Base-by-base conservation (phyloP, 345 rosid genomes). In the Rhodamnia rubescens region DNA sequence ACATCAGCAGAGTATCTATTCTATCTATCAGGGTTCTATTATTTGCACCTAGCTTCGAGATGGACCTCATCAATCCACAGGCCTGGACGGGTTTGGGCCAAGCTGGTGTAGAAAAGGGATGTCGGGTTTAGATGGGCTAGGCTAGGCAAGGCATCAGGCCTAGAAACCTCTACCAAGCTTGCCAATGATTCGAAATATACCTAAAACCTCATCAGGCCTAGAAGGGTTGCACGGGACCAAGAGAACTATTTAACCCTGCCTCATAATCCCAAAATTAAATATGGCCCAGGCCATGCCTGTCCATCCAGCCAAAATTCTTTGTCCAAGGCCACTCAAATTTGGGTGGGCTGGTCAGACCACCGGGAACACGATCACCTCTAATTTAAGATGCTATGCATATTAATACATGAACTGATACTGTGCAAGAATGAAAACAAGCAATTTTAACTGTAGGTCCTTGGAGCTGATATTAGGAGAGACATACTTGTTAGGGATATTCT, bases 401-500 rank as follows among this genome's bases (percentile, higher is more conserved):
- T 69, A 32, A 36, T 32, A 22, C 78, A 69, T 18, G 24, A 64
- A 69, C 9, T 16, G 12, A 32, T 69, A 18, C 78, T 69, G 44
- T 69, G 47, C 1, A 2, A 69, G 78, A 69, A 69, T 55, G 5
- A 20, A 53, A 82, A 56, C 47, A 53, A 6, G n/a, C 59, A 22
- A 54, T 55, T 58, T 50, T 51, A 58, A 83, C 74, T 13, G 27
- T 4, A 58, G 75, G 81, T 32, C 53, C 22, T 21, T 47, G 81
- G 42, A 74, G 10, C 21, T 2, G 53, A 69, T 27, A 53, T 80
- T 44, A 59, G 84, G 69, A 20, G 85, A 47, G 56, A 85, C 93
- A 59, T 94, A 95, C 98, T 97, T 97, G 92, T 97, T 97, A 78
- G 99, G 99, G 88, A 97, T 96, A 85, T 97, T 97, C 90, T 96